Evolutionary conservation across 495 filamentous ascomycete species (phyloP), one percentile per base, ranked within the genome.

Genomic region (Rhypophila decipiens): DNA sequence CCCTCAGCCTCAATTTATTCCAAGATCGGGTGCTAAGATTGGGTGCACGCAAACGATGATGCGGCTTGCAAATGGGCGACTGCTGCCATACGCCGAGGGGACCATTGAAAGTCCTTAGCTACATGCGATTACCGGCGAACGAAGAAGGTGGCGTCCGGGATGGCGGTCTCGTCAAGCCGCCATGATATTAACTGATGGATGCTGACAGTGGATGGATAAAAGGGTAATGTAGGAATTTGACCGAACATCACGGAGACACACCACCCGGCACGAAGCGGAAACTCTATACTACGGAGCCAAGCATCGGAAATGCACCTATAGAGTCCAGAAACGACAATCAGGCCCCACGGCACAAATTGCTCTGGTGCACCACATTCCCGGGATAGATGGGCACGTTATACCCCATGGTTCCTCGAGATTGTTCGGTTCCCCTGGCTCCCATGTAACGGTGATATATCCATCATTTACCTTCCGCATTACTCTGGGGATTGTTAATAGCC

Each of bases 81-180:
- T n/a, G n/a, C n/a, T n/a, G n/a, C n/a, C n/a, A n/a, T n/a, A n/a
- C n/a, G n/a, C n/a, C n/a, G n/a, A n/a, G n/a, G n/a, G n/a, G n/a
- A n/a, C n/a, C n/a, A n/a, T n/a, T n/a, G n/a, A n/a, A n/a, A n/a
- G n/a, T n/a, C n/a, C n/a, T n/a, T n/a, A n/a, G n/a, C n/a, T n/a
- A n/a, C n/a, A n/a, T n/a, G n/a, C n/a, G n/a, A n/a, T n/a, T n/a
- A n/a, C n/a, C n/a, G n/a, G n/a, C n/a, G 24, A 38, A 33, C 23
- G 27, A 10, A 31, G 19, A 21, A 49, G 39, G 33, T 52, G 43
- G 35, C 49, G 35, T 24, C 49, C 49, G 49, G 49, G 49, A 52
- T 24, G 43, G 36, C 49, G 49, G 49, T 52, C 39, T 42, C 43
- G 49, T 42, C 40, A 42, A 52, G 43, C 49, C 49, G 49, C 49